Evolutionary conservation across 129 eudicot genomes (phyloP).

Genomic region (Smallanthus sonchifolius): DNA sequence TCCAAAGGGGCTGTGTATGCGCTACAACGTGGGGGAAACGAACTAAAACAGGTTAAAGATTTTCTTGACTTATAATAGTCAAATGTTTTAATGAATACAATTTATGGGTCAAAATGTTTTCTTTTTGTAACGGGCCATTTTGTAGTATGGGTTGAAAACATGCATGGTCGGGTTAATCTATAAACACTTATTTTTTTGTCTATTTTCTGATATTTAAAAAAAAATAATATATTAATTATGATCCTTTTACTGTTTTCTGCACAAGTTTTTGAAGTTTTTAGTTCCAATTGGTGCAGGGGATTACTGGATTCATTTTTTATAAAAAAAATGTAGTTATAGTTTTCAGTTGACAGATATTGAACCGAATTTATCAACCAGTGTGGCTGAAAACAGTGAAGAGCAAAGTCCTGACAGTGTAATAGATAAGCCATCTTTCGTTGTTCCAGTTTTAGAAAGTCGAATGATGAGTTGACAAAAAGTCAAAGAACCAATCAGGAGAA

Average conservation of each 20-base stretch:
- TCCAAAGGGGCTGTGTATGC: conserved; percentile 92
- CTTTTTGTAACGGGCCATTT: neutral
- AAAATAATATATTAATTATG: too few relatives aligned
- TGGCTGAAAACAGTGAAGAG: conserved; percentile 40
- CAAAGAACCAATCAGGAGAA: conserved; percentile 42
- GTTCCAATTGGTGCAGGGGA: conserved; percentile 57
- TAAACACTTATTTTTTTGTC: neutral
- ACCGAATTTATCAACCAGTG: conserved; percentile 28
- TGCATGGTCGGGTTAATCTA: neutral
- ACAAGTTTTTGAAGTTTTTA: neutral
- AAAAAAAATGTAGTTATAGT: conserved; percentile 27
- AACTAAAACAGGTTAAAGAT: conserved; percentile 52
- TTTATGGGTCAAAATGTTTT: neutral
- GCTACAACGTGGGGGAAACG: conserved; percentile 54
- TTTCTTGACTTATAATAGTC: too few relatives aligned
- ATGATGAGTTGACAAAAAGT: conserved; percentile 38
- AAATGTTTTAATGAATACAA: neutral
- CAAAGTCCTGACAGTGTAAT: conserved; percentile 40
- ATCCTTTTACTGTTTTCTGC: neutral
- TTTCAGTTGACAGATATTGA: conserved; percentile 35
- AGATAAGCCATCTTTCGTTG: conserved; percentile 12
- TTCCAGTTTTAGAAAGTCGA: conserved; percentile 28
- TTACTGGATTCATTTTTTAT: conserved; percentile 66
- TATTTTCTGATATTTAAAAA: neutral
- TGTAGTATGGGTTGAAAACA: neutral